Conservation (phyloP, 352 stramenopile species). For the Globisporangium barbulae region DNA sequence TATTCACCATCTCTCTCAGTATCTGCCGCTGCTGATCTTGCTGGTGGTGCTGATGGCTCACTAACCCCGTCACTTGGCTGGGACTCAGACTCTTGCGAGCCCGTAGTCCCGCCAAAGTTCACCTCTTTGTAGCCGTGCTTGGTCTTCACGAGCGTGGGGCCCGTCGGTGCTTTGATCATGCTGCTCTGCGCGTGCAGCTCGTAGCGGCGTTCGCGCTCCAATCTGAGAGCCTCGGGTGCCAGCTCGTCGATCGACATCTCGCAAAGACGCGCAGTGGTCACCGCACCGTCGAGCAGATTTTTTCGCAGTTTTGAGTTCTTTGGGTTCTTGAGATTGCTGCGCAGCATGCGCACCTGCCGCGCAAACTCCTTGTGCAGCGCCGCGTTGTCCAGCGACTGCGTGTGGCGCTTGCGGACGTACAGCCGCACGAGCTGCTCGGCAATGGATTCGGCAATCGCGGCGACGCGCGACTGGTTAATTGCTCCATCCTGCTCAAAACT, state of each 20-base stretch:
- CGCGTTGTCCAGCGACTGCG: slow-evolving; percentile 22
- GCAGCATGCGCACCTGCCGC: slow-evolving; percentile 48
- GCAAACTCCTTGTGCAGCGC: slow-evolving; percentile 40
- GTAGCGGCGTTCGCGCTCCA: slow-evolving; percentile 36
- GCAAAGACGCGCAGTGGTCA: slow-evolving; percentile 28
- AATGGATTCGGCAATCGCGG: slow-evolving; percentile 20
- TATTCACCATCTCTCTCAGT: neutral
- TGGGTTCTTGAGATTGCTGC: slow-evolving; percentile 39
- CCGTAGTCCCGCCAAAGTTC: slow-evolving; percentile 15
- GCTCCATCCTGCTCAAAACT: slow-evolving; percentile 34
- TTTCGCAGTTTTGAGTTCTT: slow-evolving; percentile 38
- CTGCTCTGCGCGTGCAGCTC: slow-evolving; percentile 41
- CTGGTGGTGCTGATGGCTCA: neutral
- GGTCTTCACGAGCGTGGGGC: slow-evolving; percentile 36
- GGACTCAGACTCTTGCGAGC: slow-evolving; percentile 12
- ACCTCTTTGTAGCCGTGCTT: slow-evolving; percentile 59
- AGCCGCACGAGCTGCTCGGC: slow-evolving; percentile 26
- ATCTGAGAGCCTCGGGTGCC: slow-evolving; percentile 43
- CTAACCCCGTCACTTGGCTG: neutral
- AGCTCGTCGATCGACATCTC: slow-evolving; percentile 49
- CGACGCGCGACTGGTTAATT: slow-evolving; percentile 16
- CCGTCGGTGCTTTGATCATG: slow-evolving; percentile 35
- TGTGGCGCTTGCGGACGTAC: slow-evolving; percentile 35
- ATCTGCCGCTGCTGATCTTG: neutral
- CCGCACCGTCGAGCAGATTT: slow-evolving; percentile 29